phyloP scores from a whole-genome alignment of 1,284 basidiomycete species.

The Pseudozyma sp. region DNA sequence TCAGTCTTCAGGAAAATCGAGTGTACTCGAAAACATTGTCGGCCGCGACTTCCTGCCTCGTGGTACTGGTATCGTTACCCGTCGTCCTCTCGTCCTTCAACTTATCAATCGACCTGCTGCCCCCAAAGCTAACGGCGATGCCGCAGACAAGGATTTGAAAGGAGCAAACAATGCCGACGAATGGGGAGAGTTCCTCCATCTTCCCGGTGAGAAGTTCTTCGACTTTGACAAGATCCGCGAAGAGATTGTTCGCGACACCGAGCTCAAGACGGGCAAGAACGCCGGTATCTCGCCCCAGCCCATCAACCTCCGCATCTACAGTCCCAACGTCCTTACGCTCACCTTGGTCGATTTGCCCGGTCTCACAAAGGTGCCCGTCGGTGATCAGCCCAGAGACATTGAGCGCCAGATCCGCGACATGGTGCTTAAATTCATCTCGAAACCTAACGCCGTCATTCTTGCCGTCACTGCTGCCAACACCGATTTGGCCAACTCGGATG shows the following conservation, averaged over 20 bases:
- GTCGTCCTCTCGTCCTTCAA: constrained; percentile 92
- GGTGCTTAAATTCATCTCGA: constrained; percentile 93
- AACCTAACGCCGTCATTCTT: constrained; percentile 96
- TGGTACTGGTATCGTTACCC: constrained; percentile 92
- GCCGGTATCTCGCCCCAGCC: constrained; percentile 97
- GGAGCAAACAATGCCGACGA: constrained; percentile 71
- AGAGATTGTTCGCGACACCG: constrained; percentile 98
- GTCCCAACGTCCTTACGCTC: constrained; percentile 93
- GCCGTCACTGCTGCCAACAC: constrained; percentile 97
- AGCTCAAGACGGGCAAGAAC: constrained; percentile 96
- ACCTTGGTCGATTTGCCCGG: constrained; percentile 96
- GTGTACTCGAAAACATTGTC: constrained; percentile 79
- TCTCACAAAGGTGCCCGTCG: constrained; percentile 79
- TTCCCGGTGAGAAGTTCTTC: constrained; percentile 94
- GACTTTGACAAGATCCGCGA: constrained; percentile 93
- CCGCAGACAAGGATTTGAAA: constrained; percentile 9
- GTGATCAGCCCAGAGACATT: constrained; percentile 85
- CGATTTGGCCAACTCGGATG: constrained; percentile 97
- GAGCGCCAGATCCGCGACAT: constrained; percentile 95
- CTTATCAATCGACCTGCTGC: constrained; percentile 79
- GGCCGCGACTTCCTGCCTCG: constrained; percentile 88
- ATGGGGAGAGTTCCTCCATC: constrained; percentile 98
- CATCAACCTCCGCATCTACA: constrained; percentile 93
- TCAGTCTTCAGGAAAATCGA: constrained; percentile 74
- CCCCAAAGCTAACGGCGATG: constrained; percentile 31